A percentile compares a stretch with the other conserved stretches of the same genome.
Conservation (phyloP, 352 stramenopile genomes). For the Phytophthora hibernalis region DNA sequence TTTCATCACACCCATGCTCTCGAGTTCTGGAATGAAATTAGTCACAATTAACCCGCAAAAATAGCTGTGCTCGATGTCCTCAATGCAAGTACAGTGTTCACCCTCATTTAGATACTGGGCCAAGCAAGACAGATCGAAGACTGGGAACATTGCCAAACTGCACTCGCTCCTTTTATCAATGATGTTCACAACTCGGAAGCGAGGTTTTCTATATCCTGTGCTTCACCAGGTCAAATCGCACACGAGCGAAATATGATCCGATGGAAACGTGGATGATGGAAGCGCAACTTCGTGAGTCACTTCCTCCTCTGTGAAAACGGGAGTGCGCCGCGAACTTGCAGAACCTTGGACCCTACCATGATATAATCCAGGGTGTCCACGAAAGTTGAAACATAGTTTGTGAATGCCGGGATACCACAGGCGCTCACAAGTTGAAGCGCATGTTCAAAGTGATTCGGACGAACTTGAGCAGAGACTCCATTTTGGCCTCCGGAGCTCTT, state of each 20-base stretch:
- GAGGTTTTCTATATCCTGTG: background rate
- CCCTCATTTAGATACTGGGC: constrained; percentile 11
- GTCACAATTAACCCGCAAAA: constrained; percentile 22
- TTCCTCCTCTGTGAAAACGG: constrained; percentile 70
- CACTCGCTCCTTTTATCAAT: background rate
- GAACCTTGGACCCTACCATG: constrained; percentile 44
- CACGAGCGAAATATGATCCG: constrained; percentile 82
- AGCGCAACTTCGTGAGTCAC: constrained; percentile 68
- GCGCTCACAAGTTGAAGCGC: constrained; percentile 56
- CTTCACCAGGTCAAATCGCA: constrained; percentile 64
- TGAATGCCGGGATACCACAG: constrained; percentile 74
- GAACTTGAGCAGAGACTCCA: constrained; percentile 7
- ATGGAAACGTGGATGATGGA: constrained; percentile 77
- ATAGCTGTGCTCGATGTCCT: constrained; percentile 18
- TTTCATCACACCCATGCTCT: constrained; percentile 30
- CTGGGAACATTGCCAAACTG: background rate
- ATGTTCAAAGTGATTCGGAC: constrained; percentile 47
- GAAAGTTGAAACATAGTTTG: constrained; percentile 72
- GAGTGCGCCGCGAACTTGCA: constrained; percentile 59
- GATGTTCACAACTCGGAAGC: background rate
- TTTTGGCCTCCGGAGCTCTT: constrained; percentile 1
- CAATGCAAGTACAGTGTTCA: too few relatives aligned
- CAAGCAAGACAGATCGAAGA: background rate
- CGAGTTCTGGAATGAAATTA: background rate
- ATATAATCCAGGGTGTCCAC: constrained; percentile 80